phyloP scores from a whole-genome alignment of 2,329 filamentous ascomycete genomes.

The Penicillium sclerotiorum region DNA sequence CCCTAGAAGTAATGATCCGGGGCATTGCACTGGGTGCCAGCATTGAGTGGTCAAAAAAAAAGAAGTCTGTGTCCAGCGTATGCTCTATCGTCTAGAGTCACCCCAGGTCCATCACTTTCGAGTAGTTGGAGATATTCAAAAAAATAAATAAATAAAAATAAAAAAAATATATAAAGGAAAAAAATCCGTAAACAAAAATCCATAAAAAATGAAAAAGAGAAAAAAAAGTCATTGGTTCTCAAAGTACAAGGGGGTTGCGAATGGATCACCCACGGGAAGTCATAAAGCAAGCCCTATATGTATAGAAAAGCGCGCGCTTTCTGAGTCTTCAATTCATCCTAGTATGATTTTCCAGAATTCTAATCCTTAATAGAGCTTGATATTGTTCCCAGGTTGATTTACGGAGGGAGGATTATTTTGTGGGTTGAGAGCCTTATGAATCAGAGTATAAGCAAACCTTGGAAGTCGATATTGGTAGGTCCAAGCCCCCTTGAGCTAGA shows the following conservation, averaged over 20 bases:
- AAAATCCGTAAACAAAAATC: no score
- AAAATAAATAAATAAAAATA: no score
- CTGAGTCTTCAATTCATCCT: constrained; percentile 6
- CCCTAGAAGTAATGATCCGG: not conserved
- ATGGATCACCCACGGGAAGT: constrained; percentile 1
- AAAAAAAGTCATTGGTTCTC: not conserved
- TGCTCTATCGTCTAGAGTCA: no score
- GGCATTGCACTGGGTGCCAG: constrained; percentile 14
- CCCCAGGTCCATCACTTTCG: no score
- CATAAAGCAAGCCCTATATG: not conserved
- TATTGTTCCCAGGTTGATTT: no score
- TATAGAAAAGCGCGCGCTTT: constrained; percentile 12
- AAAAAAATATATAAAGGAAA: no score
- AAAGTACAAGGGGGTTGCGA: no score
- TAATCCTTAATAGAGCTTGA: no score
- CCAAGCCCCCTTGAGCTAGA: not conserved
- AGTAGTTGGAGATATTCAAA: no score
- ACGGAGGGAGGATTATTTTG: constrained; percentile 2
- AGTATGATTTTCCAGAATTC: no score
- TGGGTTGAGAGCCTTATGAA: not conserved
- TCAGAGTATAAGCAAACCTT: not conserved
- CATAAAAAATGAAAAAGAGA: constrained; percentile 7
- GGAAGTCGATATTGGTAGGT: not conserved
- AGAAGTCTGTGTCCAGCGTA: no score
- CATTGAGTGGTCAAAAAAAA: no score